Evolutionary conservation across 106 monocot species (phyloP), one percentile per base, ranked within the genome.

Genomic region (Allium fistulosum): DNA sequence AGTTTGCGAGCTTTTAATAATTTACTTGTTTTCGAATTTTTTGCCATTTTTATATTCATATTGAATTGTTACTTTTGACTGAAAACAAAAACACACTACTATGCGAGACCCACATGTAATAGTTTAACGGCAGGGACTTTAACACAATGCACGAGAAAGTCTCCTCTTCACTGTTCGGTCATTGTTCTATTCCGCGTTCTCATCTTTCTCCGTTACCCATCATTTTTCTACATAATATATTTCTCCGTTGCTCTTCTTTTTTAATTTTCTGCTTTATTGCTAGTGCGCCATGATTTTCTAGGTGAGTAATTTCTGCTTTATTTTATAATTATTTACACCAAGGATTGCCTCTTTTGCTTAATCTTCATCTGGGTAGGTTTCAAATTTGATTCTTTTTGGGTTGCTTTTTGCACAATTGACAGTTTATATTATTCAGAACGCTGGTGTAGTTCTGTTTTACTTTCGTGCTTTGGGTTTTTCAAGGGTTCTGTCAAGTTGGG

Each of bases 151-250:
- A 63, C 63, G 63, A 15, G 46, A 47, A 63, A 63, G 45, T 63
- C 63, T 63, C 63, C 63, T 37, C 37, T 37, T 37, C 4, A 1
- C 2, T 63, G 10, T 15, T 63, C 48, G 63, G 63, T 63, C 63
- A 15, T 12, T 63, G 63, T 63, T 63, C 14, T 46, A 63, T 10
- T 47, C 63, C 63, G 63, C 63, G 63, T 51, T 66, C 67, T 67
- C 65, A 49, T 26, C 65, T 18, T 22, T 14, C 47, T n/a, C 63
- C 46, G 46, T 14, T 1, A 4, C 47, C 16, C 46, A 9, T 7
- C 16, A 26, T 63, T 8, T 48, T 9, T 65, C 8, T 49, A 49
- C 17, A 14, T 9, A 14, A 46, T 8, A 16, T 17, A 14, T 16
- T 49, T 65, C 13, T 2, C 16, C 6, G 50, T 53, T 49, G 48